Evolutionary conservation across 1,284 basidiomycete species (phyloP), one percentile per base, ranked within the genome.

Genomic region (Gymnopus androsaceus): DNA sequence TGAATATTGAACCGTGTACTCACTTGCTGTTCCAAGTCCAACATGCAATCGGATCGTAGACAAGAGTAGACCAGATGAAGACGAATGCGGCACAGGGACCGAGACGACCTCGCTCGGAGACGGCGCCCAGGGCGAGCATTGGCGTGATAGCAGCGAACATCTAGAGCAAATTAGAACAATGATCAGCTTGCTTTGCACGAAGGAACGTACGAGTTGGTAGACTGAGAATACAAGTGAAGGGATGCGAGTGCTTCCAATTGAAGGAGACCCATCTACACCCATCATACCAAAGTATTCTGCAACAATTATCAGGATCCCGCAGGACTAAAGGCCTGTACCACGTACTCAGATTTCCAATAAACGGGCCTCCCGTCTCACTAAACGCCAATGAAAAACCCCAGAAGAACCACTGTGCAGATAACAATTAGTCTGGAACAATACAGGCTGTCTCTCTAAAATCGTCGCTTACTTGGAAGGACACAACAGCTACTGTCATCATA

Each of bases 201-300:
- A 92, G 92, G 75, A 95, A 95, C 90, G n/a, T n/a, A 94, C 92
- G 61, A 85, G 80, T 73, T 95, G 92, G 77, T 91, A 98, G 61
- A 96, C 80, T 66, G 87, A 90, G 77, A 94, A 98, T 1, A 93
- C 81, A 54, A 98, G 76, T 0, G 90, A 79, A 0, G 95, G 95
- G 46, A 98, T 84, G 37, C 82, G 81, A 0, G 75, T 23, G 57
- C 85, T 87, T 15, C 90, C 93, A 54, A 82, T 79, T 1, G 92
- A 94, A 0, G 90, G 90, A 56, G 85, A 72, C 12, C 84, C 87
- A 44, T 94, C 82, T 30, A 97, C 93, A 59, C 81, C 80, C 63
- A 85, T 93, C 62, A 98, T 81, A 34, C 83, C 92, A 66, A 98
- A 97, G 73, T 96, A 85, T 63, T 80, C 78, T 84, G 53, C 11